Evolutionary conservation across 75 land plant species (phyloP), one percentile per base, ranked within the genome.

Genomic region (Cryptomeria japonica): DNA sequence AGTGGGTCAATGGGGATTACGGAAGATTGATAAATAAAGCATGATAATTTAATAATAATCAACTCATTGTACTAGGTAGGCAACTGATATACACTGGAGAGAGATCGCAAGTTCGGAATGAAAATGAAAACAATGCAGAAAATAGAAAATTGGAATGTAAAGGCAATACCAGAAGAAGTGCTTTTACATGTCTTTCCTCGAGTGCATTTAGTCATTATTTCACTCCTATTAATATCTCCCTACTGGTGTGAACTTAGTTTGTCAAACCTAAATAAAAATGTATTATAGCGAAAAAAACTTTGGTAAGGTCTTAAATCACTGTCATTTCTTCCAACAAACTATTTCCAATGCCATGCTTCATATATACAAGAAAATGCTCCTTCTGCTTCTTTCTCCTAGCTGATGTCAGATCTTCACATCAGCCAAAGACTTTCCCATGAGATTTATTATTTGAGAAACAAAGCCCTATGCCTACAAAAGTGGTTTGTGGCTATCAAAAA

Each of bases 131-230:
- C 10, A 10, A 49, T 11, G 0, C 11, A 49, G 72, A 68, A 68
- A 68, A 68, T 68, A 25, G 2, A 14, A 51, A 51, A 51, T 51
- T 51, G 55, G 55, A 49, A 44, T 44, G n/a, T n/a, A 42, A 94
- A 93, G 86, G 87, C 91, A 39, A 39, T n/a, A 58, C 22, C 86
- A 18, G 73, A 88, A 31, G 14, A 79, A 22, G 89, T 92, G 93
- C 49, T 34, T 10, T 34, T 49, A 42, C 88, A 42, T 32, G 3
- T 22, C 13, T 68, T 49, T 49, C 51, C 51, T 49, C 11, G 12
- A 49, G 10, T 49, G 51, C 51, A 11, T 10, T 10, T 11, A 49
- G 51, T 49, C 51, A 49, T 49, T 22, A 68, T 28, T 25, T 68
- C 31, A 25, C 72, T 68, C 72, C 31, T 6, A 68, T 68, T 5